Evolutionary conservation across 2,329 filamentous ascomycete species (phyloP).

Genomic region (Anisogramma anomala): DNA sequence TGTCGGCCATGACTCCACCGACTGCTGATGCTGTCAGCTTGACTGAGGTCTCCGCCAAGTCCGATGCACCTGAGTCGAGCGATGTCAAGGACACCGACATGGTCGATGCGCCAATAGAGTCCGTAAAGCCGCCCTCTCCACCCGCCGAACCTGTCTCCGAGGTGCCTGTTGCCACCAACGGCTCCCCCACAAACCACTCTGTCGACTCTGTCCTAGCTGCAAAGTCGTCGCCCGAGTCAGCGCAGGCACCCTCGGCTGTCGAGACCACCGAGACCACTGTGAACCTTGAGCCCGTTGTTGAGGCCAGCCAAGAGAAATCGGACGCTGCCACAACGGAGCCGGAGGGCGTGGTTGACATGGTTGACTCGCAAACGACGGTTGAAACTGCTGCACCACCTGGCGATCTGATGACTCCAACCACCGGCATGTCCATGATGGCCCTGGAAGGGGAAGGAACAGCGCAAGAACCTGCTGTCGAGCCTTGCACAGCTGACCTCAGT

Average conservation of each 20-base stretch:
- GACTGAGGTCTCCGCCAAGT: conserved; percentile 3
- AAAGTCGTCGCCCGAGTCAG: background rate
- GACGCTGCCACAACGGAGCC: background rate
- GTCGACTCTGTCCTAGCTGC: background rate
- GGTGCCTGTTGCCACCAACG: background rate
- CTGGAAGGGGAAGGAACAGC: conserved; percentile 26
- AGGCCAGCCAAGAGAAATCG: background rate
- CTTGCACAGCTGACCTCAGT: conserved; percentile 26
- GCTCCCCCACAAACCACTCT: background rate
- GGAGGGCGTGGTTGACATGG: background rate
- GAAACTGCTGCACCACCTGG: conserved; percentile 20
- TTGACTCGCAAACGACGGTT: conserved; percentile 17
- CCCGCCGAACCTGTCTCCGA: conserved; percentile 8
- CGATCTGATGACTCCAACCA: conserved; percentile 26
- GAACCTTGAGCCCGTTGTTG: background rate
- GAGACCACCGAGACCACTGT: background rate
- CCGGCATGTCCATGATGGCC: conserved; percentile 28
- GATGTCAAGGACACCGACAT: conserved; percentile 20
- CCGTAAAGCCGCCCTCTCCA: conserved; percentile 11
- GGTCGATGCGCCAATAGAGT: conserved; percentile 20
- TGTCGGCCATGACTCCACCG: conserved; percentile 12
- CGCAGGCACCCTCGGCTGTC: background rate
- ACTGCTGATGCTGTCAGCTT: conserved; percentile 6
- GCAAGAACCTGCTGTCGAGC: conserved; percentile 20
- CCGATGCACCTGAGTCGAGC: conserved; percentile 5